Evolutionary conservation across 768 basidiomycete species (phyloP).

Genomic region (Psilocybe tampanensis): DNA sequence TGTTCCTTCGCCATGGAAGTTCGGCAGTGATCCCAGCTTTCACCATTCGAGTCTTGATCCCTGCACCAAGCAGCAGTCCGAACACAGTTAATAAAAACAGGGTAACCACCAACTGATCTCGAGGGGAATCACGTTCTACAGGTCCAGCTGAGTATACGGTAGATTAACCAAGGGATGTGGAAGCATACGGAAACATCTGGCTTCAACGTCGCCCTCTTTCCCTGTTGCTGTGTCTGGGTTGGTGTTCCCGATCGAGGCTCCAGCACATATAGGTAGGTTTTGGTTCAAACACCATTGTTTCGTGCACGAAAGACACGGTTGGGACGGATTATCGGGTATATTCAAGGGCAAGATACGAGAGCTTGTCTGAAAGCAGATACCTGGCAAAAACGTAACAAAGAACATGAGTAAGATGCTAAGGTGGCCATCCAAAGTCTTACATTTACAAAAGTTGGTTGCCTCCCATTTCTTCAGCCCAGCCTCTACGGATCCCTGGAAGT

Average conservation of each 20-base stretch:
- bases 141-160: constrained; percentile 9
- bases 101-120: constrained; percentile 92
- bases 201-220: constrained; percentile 94
- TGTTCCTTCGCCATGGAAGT: constrained; percentile 55
- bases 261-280: constrained; percentile 81
- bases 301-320: constrained; percentile 92
- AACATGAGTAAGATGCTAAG: not conserved
- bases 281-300: constrained; percentile 96
- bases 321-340: constrained; percentile 79
- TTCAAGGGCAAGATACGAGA: constrained; percentile 84
- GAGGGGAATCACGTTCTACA: constrained; percentile 91
- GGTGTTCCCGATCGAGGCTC: constrained; percentile 81
- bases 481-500: constrained; percentile 20
- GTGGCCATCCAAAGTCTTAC: constrained; percentile 35
- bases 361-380: constrained; percentile 89
- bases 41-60: constrained; percentile 80
- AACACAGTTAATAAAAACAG: constrained; percentile 88
- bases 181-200: constrained; percentile 90
- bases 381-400: constrained; percentile 39
- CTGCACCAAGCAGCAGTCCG: constrained; percentile 81
- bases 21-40: constrained; percentile 72
- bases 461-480: constrained; percentile 73
- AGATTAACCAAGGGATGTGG: constrained; percentile 2
- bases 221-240: constrained; percentile 93
- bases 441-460: constrained; percentile 91